Conservation (phyloP, 805 yeast species). For the Ogataea angusta region DNA sequence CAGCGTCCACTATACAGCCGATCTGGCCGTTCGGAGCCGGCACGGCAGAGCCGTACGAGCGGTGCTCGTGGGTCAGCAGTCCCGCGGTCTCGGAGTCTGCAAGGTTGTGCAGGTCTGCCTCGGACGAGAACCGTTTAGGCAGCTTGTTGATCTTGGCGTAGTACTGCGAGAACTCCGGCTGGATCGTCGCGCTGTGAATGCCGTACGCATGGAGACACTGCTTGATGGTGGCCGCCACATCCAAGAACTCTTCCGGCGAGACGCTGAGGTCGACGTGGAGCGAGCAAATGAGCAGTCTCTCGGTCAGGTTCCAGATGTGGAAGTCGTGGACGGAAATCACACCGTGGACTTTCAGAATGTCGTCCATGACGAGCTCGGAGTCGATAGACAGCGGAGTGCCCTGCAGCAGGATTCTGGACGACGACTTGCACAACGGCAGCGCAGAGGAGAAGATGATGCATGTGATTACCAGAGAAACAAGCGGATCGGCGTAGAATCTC, state of each 20-base stretch:
- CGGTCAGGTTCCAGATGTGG: constrained; percentile 95
- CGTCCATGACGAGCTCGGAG: constrained; percentile 67
- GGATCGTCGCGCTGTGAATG: constrained; percentile 91
- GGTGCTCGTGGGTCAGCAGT: constrained; percentile 28
- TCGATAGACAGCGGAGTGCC: constrained; percentile 87
- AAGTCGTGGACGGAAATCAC: constrained; percentile 89
- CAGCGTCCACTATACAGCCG: constrained; percentile 50
- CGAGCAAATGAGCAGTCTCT: constrained; percentile 80
- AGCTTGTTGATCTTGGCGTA: constrained; percentile 30
- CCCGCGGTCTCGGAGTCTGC: constrained; percentile 10
- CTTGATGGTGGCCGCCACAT: constrained; percentile 73
- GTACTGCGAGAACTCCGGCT: constrained; percentile 73
- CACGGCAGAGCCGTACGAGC: constrained; percentile 31
- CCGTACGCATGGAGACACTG: constrained; percentile 78
- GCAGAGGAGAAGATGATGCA: constrained; percentile 88
- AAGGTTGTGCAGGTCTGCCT: constrained; percentile 10
- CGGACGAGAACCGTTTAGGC: constrained; percentile 30
- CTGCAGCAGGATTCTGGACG: constrained; percentile 84
- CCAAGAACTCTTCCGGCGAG: constrained; percentile 62
- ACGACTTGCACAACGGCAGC: constrained; percentile 78
- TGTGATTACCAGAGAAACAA: constrained; percentile 81
- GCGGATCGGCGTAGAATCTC: constrained; percentile 84
- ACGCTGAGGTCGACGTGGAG: constrained; percentile 76
- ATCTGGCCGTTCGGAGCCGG: constrained; percentile 28
- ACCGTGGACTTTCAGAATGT: constrained; percentile 64